Evolutionary conservation across 768 basidiomycete species (phyloP).

Genomic region (Pisolithus marmoratus): DNA sequence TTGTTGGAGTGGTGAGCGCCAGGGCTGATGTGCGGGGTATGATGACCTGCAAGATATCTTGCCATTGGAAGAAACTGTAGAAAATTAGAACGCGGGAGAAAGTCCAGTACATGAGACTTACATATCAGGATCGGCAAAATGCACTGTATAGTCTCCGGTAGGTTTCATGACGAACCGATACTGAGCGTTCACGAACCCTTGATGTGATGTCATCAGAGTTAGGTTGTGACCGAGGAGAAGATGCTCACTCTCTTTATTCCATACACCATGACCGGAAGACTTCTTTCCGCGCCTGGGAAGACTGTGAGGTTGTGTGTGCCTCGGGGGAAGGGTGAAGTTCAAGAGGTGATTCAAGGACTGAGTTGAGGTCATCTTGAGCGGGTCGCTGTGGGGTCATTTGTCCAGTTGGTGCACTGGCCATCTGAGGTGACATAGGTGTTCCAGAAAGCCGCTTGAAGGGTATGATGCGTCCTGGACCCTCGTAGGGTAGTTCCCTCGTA

Average conservation of each 20-base stretch:
- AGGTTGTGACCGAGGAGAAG: constrained; percentile 8
- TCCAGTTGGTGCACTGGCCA: constrained; percentile 20
- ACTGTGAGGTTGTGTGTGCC: constrained; percentile 58
- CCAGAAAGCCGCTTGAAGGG: not conserved
- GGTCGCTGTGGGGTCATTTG: constrained; percentile 49
- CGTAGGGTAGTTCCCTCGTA: constrained; percentile 42
- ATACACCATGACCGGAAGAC: constrained; percentile 56
- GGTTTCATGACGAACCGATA: constrained; percentile 96
- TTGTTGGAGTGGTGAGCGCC: constrained; percentile 50
- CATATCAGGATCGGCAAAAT: constrained; percentile 98
- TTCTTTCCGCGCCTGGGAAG: constrained; percentile 74
- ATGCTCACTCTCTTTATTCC: constrained; percentile 92
- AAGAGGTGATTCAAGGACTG: constrained; percentile 79
- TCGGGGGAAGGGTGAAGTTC: constrained; percentile 89
- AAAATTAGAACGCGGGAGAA: not conserved
- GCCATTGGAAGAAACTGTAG: constrained; percentile 88
- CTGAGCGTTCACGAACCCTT: constrained; percentile 93
- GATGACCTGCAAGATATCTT: constrained; percentile 91
- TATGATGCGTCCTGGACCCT: constrained; percentile 4
- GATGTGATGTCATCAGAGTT: constrained; percentile 11
- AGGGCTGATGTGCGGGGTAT: constrained; percentile 79
- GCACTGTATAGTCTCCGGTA: constrained; percentile 84
- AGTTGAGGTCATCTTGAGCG: constrained; percentile 61
- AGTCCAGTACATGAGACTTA: constrained; percentile 34
- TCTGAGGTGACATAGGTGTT: constrained; percentile 25